Conservation (phyloP, 768 basidiomycete species). For the Strobilomyces dryophilus region DNA sequence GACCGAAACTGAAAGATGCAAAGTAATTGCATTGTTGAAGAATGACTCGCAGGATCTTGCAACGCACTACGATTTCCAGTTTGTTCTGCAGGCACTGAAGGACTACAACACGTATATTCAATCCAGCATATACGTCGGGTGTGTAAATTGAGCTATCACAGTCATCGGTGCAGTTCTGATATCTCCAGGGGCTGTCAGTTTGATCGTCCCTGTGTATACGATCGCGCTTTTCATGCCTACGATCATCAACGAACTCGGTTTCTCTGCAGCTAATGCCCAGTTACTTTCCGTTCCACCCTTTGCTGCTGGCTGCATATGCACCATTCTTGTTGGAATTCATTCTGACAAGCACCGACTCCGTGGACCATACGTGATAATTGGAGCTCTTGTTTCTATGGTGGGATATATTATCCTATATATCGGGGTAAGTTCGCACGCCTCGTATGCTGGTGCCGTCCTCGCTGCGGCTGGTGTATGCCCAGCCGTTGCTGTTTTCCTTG, state of each 20-base stretch:
- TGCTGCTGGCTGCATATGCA: conserved; percentile 42
- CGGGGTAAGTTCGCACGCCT: conserved; percentile 1
- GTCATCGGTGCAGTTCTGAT: not conserved
- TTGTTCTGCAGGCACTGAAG: conserved; percentile 45
- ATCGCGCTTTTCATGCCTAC: conserved; percentile 49
- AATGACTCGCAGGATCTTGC: conserved; percentile 43
- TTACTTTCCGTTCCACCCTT: conserved; percentile 48
- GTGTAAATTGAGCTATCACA: conserved; percentile 2
- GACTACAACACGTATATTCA: conserved; percentile 41
- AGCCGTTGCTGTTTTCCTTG: conserved; percentile 42
- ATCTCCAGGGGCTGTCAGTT: conserved; percentile 17
- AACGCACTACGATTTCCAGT: conserved; percentile 41
- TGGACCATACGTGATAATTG: conserved; percentile 1
- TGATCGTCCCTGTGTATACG: conserved; percentile 42
- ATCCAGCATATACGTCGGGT: conserved; percentile 40
- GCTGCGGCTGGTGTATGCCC: conserved; percentile 52
- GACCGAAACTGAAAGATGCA: not conserved
- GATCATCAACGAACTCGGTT: conserved; percentile 48
- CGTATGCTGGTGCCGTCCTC: conserved; percentile 46
- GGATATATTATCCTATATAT: conserved; percentile 5
- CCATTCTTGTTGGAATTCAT: conserved; percentile 36
- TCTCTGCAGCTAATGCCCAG: conserved; percentile 47
- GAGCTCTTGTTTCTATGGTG: conserved; percentile 1
- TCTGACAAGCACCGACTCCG: conserved; percentile 3
- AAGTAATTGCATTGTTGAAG: conserved; percentile 28